Conservation (phyloP, 2,329 filamentous ascomycete species). For the Pezizomycotina sp. region DNA sequence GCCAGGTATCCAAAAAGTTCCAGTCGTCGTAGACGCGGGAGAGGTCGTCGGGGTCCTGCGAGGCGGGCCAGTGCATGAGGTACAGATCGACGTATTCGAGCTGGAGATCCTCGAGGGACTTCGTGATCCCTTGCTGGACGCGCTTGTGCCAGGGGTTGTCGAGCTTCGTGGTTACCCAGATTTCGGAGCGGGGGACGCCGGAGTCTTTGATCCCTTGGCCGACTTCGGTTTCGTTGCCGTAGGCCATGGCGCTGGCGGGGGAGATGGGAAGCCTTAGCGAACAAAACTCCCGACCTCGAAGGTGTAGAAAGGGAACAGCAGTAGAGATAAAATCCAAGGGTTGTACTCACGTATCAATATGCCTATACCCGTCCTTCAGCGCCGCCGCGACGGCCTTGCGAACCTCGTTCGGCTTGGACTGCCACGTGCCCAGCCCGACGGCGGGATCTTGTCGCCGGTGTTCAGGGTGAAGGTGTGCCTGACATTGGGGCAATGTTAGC, state of each 20-base stretch:
- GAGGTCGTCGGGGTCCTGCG: conserved; percentile 43
- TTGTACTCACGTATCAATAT: conserved; percentile 46
- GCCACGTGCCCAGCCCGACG: conserved; percentile 64
- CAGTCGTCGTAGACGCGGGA: conserved; percentile 59
- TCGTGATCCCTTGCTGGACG: conserved; percentile 44
- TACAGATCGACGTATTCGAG: conserved; percentile 25
- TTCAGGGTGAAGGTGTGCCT: conserved; percentile 51
- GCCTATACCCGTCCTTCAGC: conserved; percentile 51
- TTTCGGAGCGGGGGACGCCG: conserved; percentile 46
- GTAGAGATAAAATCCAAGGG: not conserved
- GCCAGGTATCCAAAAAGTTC: conserved; percentile 67
- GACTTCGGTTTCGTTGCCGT: conserved; percentile 59
- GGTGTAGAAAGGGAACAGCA: not conserved
- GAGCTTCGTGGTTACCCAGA: conserved; percentile 67
- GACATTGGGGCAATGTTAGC: conserved; percentile 11
- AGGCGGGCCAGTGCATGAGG: conserved; percentile 56
- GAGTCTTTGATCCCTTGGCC: conserved; percentile 47
- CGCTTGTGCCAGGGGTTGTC: conserved; percentile 64
- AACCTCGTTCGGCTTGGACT: conserved; percentile 53
- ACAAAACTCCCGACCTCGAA: not conserved
- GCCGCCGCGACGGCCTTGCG: conserved; percentile 54
- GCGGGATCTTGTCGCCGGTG: conserved; percentile 61
- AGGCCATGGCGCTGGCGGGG: conserved; percentile 43
- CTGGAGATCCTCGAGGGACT: conserved; percentile 23
- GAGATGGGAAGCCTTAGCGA: conserved; percentile 6